phyloP scores from a whole-genome alignment of 2,329 filamentous ascomycete species.

The Beauveria medogensis region DNA sequence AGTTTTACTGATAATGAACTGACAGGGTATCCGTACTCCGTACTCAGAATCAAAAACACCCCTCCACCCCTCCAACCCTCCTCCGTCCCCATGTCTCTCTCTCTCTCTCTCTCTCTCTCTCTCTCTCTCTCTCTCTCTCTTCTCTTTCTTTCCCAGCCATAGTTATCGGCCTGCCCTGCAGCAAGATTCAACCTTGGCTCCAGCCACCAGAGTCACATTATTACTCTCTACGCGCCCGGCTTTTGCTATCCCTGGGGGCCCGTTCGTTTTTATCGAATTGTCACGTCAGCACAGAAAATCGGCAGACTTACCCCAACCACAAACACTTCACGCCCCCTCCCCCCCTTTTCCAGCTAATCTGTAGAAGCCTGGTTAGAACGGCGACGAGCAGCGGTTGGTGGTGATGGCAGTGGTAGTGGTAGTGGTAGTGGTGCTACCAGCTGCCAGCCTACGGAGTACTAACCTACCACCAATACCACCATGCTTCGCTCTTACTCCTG shows the following conservation, averaged over 20 bases:
- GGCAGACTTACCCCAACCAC: too few species aligned
- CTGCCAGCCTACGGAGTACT: too few species aligned
- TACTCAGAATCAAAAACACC: too few species aligned
- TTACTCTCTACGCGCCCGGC: constrained; percentile 2
- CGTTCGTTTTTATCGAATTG: neutral
- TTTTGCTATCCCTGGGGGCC: neutral
- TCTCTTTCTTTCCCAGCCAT: neutral
- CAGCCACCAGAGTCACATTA: neutral
- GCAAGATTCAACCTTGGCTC: neutral
- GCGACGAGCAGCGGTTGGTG: too few species aligned
- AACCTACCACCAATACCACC: neutral
- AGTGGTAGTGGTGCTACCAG: too few species aligned
- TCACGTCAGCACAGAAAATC: neutral
- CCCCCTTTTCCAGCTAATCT: neutral
- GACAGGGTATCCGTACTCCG: too few species aligned
- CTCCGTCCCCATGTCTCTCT: too few species aligned
- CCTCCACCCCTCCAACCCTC: too few species aligned
- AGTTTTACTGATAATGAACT: too few species aligned
- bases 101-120: too few species aligned
- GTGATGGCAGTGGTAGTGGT: too few species aligned
- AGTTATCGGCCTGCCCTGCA: neutral
- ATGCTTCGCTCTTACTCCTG: neutral
- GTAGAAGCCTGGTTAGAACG: too few species aligned
- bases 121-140: neutral
- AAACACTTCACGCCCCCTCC: neutral